Evolutionary conservation across 1,139 yeast genomes (phyloP), one percentile per base, ranked within the genome.

Genomic region (Hansenula anomala): DNA sequence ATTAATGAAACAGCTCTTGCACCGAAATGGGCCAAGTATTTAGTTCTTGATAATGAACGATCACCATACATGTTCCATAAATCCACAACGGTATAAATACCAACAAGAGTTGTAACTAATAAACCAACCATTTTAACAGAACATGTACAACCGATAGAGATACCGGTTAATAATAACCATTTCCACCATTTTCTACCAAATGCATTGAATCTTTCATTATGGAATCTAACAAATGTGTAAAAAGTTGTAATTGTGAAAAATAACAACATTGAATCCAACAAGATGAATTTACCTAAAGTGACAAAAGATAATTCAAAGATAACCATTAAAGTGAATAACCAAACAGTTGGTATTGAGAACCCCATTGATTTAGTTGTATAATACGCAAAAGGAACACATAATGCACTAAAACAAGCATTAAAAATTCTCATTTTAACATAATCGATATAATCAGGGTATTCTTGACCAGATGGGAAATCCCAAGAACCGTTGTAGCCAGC

Each of bases 401-500:
- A 67, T 2, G 95, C 87, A 42, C 95, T 85, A 67, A 92, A 92
- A 36, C 83, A 64, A 36, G 97, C 96, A 60, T 94, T 89, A 73
- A 94, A 92, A 39, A 88, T 64, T 66, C 99, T 79, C 98, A 94
- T 94, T 51, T 82, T 81, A 45, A 90, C 86, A 63, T 71, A 94
- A 65, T 89, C 88, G 45, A 90, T 73, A 60, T 82, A 79, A 28
- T 84, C 95, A 13, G 98, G 98, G 64, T 83, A 94, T 39, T 63
- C 66, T 42, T 78, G 77, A 41, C 98, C 97, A 38, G 95, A 83
- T 36, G 89, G 90, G 67, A 94, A 94, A 55, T 82, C 94, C 81
- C 94, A 94, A 3, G 95, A 81, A 29, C 98, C 98, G 60, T 92
- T 86, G 69, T 89, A 92, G 35, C 95, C 95, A 28, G 97, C 97